Conservation (phyloP, 2,329 filamentous ascomycete genomes). For the Exophiala spinifera region DNA sequence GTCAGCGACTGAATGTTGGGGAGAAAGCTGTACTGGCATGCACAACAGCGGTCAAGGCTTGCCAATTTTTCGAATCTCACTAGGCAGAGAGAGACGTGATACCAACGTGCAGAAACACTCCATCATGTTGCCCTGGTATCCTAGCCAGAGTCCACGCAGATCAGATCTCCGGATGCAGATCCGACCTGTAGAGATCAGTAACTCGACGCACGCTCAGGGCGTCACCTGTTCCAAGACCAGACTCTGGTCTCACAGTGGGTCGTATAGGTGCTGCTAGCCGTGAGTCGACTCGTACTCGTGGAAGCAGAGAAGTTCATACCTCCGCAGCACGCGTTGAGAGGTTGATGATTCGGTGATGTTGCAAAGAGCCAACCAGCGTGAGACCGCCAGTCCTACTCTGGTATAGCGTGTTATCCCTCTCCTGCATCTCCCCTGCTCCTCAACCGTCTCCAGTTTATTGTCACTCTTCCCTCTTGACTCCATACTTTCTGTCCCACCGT, state of each 20-base stretch:
- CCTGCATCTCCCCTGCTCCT: not conserved
- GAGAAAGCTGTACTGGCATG: not conserved
- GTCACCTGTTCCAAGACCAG: too few species aligned
- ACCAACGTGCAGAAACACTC: not conserved
- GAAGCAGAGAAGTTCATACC: not conserved
- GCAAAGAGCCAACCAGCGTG: constrained; percentile 5
- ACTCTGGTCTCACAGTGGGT: too few species aligned
- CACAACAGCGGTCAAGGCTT: not conserved
- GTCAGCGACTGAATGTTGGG: not conserved
- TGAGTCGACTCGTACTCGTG: too few species aligned
- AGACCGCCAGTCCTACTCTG: not conserved
- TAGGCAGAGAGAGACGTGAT: not conserved
- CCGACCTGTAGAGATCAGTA: not conserved
- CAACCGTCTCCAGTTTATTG: not conserved
- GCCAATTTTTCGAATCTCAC: too few species aligned
- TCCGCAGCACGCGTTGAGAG: not conserved
- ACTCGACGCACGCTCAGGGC: not conserved
- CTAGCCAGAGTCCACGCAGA: not conserved
- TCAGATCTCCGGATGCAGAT: not conserved
- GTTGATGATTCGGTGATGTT: constrained; percentile 16
- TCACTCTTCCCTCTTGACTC: too few species aligned
- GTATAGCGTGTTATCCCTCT: not conserved
- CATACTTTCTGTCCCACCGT: too few species aligned
- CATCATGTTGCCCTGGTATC: not conserved
- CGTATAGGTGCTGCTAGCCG: too few species aligned